Percentiles rank a stretch among this genome's conserved stretches.
These are phyloP conservation scores for Excoecaria agallocha DNA, from an alignment of 345 rosid genomes.

Conservation along the genomic window DNA sequence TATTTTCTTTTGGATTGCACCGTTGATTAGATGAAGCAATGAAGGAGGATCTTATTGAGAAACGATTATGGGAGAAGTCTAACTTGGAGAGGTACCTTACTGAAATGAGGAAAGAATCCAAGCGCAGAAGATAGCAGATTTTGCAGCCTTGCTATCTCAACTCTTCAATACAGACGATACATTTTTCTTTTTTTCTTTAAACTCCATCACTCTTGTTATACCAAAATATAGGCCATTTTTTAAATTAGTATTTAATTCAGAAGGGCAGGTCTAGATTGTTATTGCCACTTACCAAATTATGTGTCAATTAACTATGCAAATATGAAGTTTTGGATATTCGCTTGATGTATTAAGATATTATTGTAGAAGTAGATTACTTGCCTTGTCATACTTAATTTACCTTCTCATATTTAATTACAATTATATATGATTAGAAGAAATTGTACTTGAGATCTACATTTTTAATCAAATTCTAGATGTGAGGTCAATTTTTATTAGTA, in stretches of 20 bases:
- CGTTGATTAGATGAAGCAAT: slow-evolving; percentile 54
- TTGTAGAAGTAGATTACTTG: too few relatives aligned
- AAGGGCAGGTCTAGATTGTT: neutral
- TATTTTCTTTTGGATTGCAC: neutral
- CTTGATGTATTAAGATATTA: neutral
- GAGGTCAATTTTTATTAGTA: too few relatives aligned
- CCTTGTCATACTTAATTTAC: too few relatives aligned
- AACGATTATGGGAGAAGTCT: slow-evolving; percentile 72
- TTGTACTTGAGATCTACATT: too few relatives aligned
- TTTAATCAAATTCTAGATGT: too few relatives aligned
- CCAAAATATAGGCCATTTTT: neutral
- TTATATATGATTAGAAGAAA: too few relatives aligned
- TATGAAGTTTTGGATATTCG: neutral
- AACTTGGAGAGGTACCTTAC: slow-evolving; percentile 70
- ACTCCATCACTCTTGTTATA: neutral
- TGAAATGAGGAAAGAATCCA: slow-evolving; percentile 79
- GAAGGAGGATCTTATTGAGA: slow-evolving; percentile 69
- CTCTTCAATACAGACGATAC: too few relatives aligned
- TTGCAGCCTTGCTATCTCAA: neutral
- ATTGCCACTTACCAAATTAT: neutral
- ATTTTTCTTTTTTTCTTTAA: too few relatives aligned
- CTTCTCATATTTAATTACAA: too few relatives aligned
- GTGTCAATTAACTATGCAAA: neutral
- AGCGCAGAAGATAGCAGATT: slow-evolving; percentile 66
- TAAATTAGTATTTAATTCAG: neutral